Evolutionary conservation across 768 basidiomycete species (phyloP).

Genomic region (Auriscalpium microsporum): DNA sequence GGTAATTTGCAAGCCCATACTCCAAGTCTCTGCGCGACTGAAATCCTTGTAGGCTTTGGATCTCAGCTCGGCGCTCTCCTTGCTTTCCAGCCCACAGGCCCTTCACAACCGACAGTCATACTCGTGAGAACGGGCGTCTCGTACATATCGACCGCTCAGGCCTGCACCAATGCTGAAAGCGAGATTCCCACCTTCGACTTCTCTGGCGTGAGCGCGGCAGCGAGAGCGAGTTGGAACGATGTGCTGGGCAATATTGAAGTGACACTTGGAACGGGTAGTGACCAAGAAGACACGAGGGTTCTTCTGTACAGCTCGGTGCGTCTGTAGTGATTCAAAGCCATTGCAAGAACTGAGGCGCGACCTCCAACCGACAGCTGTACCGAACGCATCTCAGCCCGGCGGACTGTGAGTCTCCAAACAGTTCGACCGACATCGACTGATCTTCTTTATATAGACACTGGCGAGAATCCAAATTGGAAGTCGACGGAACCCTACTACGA

Average conservation of each 20-base stretch:
- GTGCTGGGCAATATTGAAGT: constrained; percentile 47
- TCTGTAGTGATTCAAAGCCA: neutral
- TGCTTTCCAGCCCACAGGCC: neutral
- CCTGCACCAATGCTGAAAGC: constrained; percentile 49
- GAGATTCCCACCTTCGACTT: constrained; percentile 56
- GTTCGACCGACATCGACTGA: neutral
- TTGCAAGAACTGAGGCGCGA: no score
- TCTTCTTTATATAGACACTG: constrained; percentile 36
- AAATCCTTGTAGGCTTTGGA: constrained; percentile 29
- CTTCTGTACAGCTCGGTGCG: constrained; percentile 54
- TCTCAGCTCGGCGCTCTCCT: constrained; percentile 33
- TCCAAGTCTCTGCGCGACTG: neutral
- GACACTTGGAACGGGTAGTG: constrained; percentile 30
- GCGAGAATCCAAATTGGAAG: constrained; percentile 57
- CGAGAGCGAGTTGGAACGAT: constrained; percentile 47
- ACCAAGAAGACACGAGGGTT: constrained; percentile 38
- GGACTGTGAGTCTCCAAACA: constrained; percentile 37
- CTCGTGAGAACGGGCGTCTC: constrained; percentile 58
- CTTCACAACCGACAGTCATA: constrained; percentile 30
- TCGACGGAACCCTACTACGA: constrained; percentile 61
- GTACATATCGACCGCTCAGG: constrained; percentile 50
- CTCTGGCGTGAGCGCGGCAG: constrained; percentile 33
- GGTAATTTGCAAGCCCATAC: constrained; percentile 23
- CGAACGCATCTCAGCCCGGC: constrained; percentile 56
- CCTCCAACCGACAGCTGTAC: constrained; percentile 34